Evolutionary conservation across 2,329 filamentous ascomycete genomes (phyloP).

Genomic region (Sporothrix euskadiensis): DNA sequence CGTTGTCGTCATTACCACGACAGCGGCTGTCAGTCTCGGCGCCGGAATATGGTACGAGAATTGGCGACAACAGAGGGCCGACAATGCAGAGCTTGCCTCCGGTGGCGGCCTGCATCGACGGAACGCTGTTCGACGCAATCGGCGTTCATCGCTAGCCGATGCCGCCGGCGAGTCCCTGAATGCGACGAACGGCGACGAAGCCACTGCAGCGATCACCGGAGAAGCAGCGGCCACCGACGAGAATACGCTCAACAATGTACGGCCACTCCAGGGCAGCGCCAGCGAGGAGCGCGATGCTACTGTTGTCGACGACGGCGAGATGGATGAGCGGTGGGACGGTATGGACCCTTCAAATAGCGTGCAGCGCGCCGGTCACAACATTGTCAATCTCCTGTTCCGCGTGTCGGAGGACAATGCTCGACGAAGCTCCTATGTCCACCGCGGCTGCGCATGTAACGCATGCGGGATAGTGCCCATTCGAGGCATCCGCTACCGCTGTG

Average conservation of each 20-base stretch:
- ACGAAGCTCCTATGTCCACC: conserved; percentile 85
- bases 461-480: conserved; percentile 87
- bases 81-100: not conserved
- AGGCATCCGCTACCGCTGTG: conserved; percentile 88
- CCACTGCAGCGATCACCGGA: not conserved
- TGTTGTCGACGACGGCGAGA: conserved; percentile 38
- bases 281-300: conserved; percentile 34
- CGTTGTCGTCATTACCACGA: conserved; percentile 30
- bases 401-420: conserved; percentile 92
- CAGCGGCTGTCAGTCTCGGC: conserved; percentile 30
- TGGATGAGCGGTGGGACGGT: conserved; percentile 57
- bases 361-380: conserved; percentile 68
- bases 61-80: not conserved
- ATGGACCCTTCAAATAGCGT: conserved; percentile 42
- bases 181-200: not conserved
- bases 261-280: not conserved
- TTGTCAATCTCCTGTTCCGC: conserved; percentile 82
- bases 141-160: conserved; percentile 31
- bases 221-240: not conserved
- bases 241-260: conserved; percentile 6
- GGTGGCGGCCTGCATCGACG: conserved; percentile 30
- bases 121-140: conserved; percentile 33
- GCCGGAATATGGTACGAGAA: conserved; percentile 29
- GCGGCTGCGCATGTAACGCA: conserved; percentile 87
- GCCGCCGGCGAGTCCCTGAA: conserved; percentile 22